These are phyloP conservation scores for Turnera subulata DNA, from an alignment of 345 rosid genomes.

Conservation along the genomic window DNA sequence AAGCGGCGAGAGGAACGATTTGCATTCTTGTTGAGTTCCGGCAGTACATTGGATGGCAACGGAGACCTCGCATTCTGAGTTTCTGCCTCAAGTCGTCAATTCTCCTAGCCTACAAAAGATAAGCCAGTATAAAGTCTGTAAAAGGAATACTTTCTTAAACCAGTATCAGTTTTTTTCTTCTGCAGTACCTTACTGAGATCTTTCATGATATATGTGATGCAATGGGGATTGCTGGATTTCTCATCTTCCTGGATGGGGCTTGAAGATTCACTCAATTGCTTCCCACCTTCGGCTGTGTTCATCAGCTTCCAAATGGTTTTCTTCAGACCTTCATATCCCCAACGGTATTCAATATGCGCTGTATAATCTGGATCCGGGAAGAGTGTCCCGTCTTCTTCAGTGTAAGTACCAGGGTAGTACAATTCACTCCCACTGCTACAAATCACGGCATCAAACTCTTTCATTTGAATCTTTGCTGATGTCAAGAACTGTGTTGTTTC, in stretches of 20 bases:
- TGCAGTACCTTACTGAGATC: constrained; percentile 57
- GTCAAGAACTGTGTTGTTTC: constrained; percentile 57
- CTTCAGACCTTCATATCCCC: constrained; percentile 88
- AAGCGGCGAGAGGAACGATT: constrained; percentile 83
- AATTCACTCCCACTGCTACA: constrained; percentile 94
- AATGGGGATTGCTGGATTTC: constrained; percentile 60
- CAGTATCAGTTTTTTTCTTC: background rate
- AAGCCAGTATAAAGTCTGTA: background rate
- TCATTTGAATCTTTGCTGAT: constrained; percentile 61
- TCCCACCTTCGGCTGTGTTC: constrained; percentile 54
- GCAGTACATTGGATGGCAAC: constrained; percentile 97
- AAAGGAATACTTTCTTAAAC: background rate
- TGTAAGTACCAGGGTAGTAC: constrained; percentile 69
- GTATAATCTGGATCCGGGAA: constrained; percentile 82
- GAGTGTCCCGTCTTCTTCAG: constrained; percentile 65
- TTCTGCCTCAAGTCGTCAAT: constrained; percentile 91
- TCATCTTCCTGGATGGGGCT: constrained; percentile 57
- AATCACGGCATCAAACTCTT: constrained; percentile 78
- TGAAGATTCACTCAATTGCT: constrained; percentile 29
- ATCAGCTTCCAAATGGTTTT: constrained; percentile 87
- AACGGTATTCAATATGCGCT: constrained; percentile 78
- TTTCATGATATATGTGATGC: constrained; percentile 64
- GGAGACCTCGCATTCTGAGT: constrained; percentile 89
- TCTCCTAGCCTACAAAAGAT: constrained; percentile 50
- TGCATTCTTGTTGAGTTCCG: constrained; percentile 76